Percentiles rank a stretch among this genome's conserved stretches.
Evolutionary conservation across 805 yeast genomes (phyloP).

Genomic region (Nakazawaea holstii): DNA sequence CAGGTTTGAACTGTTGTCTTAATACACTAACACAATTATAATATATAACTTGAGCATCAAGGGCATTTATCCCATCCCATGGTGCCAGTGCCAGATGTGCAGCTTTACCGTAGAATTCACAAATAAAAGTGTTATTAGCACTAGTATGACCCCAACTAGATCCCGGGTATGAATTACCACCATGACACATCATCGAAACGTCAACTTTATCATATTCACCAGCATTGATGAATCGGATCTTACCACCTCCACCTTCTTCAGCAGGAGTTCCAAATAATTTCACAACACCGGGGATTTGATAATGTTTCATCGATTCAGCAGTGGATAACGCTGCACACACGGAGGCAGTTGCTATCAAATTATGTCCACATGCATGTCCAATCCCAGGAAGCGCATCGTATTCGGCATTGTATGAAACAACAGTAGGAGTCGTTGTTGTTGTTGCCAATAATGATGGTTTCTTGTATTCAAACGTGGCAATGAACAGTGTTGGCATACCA

Average conservation of each 20-base stretch:
- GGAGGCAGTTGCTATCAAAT: conserved; percentile 21
- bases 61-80: conserved; percentile 25
- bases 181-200: conserved; percentile 24
- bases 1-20: conserved; percentile 22
- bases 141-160: conserved; percentile 16
- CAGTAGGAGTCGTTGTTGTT: conserved; percentile 13
- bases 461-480: conserved; percentile 13
- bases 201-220: conserved; percentile 22
- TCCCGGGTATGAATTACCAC: conserved; percentile 13
- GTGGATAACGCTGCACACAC: conserved; percentile 17
- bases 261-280: conserved; percentile 25
- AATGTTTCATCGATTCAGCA: conserved; percentile 18
- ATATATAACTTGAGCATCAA: conserved; percentile 22
- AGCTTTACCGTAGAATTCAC: conserved; percentile 20
- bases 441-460: neutral
- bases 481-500: conserved; percentile 21
- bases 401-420: conserved; percentile 22
- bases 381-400: conserved; percentile 24
- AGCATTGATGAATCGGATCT: conserved; percentile 18
- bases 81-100: conserved; percentile 26
- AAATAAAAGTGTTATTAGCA: conserved; percentile 13
- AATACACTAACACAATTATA: conserved; percentile 21
- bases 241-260: conserved; percentile 26
- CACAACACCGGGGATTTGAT: conserved; percentile 21
- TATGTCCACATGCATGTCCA: conserved; percentile 28